Evolutionary conservation across 805 yeast genomes (phyloP), one percentile per base, ranked within the genome.

Genomic region (Metschnikowia henanensis): DNA sequence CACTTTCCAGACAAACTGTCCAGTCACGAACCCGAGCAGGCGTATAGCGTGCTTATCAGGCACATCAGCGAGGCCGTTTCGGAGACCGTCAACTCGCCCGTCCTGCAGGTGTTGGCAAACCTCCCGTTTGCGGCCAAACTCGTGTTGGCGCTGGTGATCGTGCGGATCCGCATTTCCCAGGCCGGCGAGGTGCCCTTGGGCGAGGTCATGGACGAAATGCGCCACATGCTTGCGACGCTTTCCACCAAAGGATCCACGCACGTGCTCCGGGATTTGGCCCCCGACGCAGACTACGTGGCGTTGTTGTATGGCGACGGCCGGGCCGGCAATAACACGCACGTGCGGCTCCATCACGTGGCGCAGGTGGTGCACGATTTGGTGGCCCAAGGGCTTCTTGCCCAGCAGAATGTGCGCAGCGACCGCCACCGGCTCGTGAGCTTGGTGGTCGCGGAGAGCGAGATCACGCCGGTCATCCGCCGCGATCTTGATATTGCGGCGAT

Each of bases 11-110:
- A n/a, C n/a, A n/a, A n/a, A n/a, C n/a, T n/a, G n/a, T n/a, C n/a
- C n/a, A n/a, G n/a, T 7, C 25, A 40, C 12, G 36, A 41, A 20
- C 50, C 53, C 8, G 15, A 66, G 15, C 75, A 74, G 9, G 58
- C 66, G 2, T 80, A 75, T 46, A 66, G 77, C 4, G 91, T 90
- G 6, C 79, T 79, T 25, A 86, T 89, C 17, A 70, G 73, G 9
- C 95, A 90, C 62, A 81, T 92, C 16, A 80, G 85, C 61, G 77
- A 75, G 52, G 97, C 97, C 0, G 82, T 88, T 30, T 76, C 78
- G 50, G 96, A 88, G 60, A 78, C 95, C 0, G 81, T 88, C 5
- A 77, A 77, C 46, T 81, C 95, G 0, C 95, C 96, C 0, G 68
- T 80, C n/a, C 62, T 80, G 0, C 73, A 68, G 41, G 86, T 77